These are phyloP conservation scores for Ceratobasidium sp. DNA, from an alignment of 1,284 basidiomycete species.

Conservation along the genomic window DNA sequence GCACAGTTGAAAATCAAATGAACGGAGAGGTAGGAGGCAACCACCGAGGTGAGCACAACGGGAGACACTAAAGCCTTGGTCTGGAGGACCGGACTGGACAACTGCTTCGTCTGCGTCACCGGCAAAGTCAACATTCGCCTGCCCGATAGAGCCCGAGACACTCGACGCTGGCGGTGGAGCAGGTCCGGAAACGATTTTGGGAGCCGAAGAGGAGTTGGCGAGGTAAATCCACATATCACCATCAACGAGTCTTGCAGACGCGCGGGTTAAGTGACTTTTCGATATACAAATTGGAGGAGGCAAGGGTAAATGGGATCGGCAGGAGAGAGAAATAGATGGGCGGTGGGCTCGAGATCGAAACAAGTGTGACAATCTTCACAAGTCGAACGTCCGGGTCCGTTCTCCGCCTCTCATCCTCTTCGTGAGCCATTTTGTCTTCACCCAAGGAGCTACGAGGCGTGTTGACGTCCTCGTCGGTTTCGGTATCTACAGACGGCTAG, in stretches of 20 bases:
- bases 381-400: not conserved
- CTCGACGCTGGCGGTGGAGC: not conserved
- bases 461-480: slow-evolving; percentile 28
- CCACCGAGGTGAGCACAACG: not conserved
- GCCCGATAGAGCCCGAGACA: not conserved
- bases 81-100: not conserved
- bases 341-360: not conserved
- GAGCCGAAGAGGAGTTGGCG: slow-evolving; percentile 33
- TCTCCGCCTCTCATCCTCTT: slow-evolving; percentile 12
- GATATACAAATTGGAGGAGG: not conserved
- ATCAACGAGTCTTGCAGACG: slow-evolving; percentile 11
- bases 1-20: not conserved
- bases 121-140: slow-evolving; percentile 9
- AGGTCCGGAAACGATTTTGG: slow-evolving; percentile 25
- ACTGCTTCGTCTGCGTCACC: not conserved
- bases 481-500: slow-evolving; percentile 32
- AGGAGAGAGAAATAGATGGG: not conserved
- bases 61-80: not conserved
- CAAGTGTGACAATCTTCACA: not conserved
- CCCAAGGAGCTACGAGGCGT: slow-evolving; percentile 26
- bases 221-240: slow-evolving; percentile 35
- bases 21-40: not conserved
- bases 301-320: not conserved
- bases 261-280: not conserved
- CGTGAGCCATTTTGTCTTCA: slow-evolving; percentile 37